A percentile compares a stretch with the other conserved stretches of the same genome.
Conservation (phyloP, 2,329 filamentous ascomycete species). For the Mycosphaerella sp. region DNA sequence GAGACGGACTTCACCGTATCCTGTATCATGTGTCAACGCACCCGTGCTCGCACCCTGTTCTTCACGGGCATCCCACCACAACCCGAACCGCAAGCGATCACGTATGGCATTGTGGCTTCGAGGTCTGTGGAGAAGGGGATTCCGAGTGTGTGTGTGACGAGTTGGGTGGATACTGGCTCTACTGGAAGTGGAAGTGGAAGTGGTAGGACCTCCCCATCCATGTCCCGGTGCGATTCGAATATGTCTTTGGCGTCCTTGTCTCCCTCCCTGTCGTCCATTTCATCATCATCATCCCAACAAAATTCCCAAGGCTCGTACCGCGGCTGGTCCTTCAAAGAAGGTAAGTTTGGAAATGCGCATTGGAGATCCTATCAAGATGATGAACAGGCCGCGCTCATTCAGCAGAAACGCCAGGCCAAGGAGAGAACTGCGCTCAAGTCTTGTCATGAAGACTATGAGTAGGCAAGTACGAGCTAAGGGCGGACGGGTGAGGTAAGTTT, state of each 20-base stretch:
- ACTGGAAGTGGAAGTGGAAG: neutral
- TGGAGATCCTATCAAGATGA: constrained; percentile 4
- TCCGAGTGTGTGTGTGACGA: neutral
- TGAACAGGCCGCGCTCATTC: too few relatives aligned
- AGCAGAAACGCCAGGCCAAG: neutral
- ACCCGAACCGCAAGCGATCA: neutral
- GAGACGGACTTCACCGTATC: neutral
- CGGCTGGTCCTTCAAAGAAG: constrained; percentile 6
- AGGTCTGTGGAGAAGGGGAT: neutral
- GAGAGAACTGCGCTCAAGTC: constrained; percentile 3
- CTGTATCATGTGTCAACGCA: neutral
- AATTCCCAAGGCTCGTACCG: neutral
- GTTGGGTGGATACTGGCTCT: neutral
- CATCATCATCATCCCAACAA: too few relatives aligned
- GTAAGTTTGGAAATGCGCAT: constrained; percentile 5
- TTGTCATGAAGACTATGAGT: neutral
- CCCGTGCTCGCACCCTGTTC: neutral
- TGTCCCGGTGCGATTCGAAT: neutral
- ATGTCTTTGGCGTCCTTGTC: neutral
- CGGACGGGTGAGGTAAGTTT: neutral
- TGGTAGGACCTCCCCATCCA: neutral
- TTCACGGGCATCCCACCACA: neutral
- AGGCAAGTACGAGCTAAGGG: neutral
- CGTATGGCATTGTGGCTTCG: constrained; percentile 6
- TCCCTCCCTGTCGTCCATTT: neutral